Conservation (phyloP, 495 filamentous ascomycete genomes). For the Viridothelium virens region DNA sequence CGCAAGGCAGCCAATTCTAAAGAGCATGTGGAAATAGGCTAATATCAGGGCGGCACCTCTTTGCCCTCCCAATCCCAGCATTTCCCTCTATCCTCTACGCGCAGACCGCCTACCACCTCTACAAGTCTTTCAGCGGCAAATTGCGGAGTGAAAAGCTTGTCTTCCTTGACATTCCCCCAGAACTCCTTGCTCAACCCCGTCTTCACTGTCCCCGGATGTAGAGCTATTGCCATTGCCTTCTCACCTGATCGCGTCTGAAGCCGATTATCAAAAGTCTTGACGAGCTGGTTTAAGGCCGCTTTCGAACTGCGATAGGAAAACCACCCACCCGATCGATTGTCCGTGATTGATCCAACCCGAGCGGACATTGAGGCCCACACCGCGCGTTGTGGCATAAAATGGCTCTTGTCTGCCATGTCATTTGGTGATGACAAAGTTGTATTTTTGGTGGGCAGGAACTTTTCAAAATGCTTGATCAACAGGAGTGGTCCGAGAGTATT, state of each 20-base stretch:
- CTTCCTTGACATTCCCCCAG: slow-evolving; percentile 52
- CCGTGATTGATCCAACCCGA: slow-evolving; percentile 63
- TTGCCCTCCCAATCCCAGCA: slow-evolving; percentile 75
- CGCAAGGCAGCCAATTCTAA: background rate
- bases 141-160: slow-evolving; percentile 54
- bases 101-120: slow-evolving; percentile 45
- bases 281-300: slow-evolving; percentile 56
- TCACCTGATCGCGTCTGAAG: slow-evolving; percentile 46
- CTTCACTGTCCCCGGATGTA: slow-evolving; percentile 79
- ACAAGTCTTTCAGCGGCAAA: slow-evolving; percentile 55
- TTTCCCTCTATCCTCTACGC: slow-evolving; percentile 49
- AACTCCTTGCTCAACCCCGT: slow-evolving; percentile 66
- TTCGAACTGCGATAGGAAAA: slow-evolving; percentile 38
- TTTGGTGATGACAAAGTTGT: slow-evolving; percentile 25
- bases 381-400: slow-evolving; percentile 37
- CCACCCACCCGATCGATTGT: slow-evolving; percentile 44
- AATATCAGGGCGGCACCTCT: slow-evolving; percentile 54
- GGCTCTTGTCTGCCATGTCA: slow-evolving; percentile 12
- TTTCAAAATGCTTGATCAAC: slow-evolving; percentile 64
- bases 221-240: slow-evolving; percentile 56
- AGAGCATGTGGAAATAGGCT: background rate
- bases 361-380: slow-evolving; percentile 66
- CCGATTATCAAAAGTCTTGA: slow-evolving; percentile 67
- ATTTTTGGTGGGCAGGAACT: slow-evolving; percentile 52
- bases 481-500: slow-evolving; percentile 69